phyloP scores from a whole-genome alignment of 352 stramenopile genomes.

The Blastocystis sp. region DNA sequence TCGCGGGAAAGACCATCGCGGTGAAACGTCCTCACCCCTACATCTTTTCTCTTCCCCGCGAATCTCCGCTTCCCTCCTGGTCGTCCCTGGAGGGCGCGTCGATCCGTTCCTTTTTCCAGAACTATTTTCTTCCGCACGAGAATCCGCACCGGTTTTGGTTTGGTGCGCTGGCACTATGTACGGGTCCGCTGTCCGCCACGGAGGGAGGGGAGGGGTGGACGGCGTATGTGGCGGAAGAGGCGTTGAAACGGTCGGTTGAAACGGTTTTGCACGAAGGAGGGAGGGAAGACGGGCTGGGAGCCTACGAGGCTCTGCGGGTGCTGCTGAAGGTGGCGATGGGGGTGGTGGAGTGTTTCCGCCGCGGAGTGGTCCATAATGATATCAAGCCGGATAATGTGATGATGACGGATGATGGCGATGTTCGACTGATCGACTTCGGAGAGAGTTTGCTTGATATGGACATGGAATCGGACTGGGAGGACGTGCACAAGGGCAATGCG shows the following conservation, averaged over 20 bases:
- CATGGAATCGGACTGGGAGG: background rate
- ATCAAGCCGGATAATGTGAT: conserved; percentile 30
- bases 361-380: conserved; percentile 22
- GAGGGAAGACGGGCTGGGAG: background rate
- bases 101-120: background rate
- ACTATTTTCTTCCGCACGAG: background rate
- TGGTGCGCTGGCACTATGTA: too few species aligned
- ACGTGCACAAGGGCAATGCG: background rate
- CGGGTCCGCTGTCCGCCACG: background rate
- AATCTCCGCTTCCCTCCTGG: too few species aligned
- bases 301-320: background rate
- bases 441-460: conserved; percentile 27
- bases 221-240: background rate
- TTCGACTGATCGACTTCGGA: conserved; percentile 15
- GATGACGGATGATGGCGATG: background rate
- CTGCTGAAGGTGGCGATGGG: background rate
- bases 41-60: too few species aligned
- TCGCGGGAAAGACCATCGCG: too few species aligned
- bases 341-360: background rate
- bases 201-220: background rate
- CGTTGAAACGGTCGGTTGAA: background rate
- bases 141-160: too few species aligned
- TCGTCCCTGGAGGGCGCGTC: background rate
- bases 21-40: conserved; percentile 20
- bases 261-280: background rate